Evolutionary conservation across 1,284 basidiomycete genomes (phyloP), one percentile per base, ranked within the genome.

Genomic region (Gymnopus androsaceus): DNA sequence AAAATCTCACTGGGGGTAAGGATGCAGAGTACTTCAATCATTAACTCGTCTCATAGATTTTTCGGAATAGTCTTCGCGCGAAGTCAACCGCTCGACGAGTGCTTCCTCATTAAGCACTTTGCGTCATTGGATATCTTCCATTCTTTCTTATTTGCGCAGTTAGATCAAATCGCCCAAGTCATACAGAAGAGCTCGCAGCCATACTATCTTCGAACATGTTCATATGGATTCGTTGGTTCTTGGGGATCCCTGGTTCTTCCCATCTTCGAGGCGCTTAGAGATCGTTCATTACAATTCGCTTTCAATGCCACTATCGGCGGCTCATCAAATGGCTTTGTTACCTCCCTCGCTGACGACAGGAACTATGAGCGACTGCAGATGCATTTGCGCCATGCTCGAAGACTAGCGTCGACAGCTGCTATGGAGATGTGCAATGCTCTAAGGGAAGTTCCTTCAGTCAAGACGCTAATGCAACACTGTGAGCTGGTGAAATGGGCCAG

Each of bases 1-100:
- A 56, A 19, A 50, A 45, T 51, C 25, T 56, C 4, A 51, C 31
- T 23, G 54, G 54, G 50, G 38, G 54, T 50, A n/a, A 44, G 47
- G 23, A 31, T 50, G 25, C 15, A n/a, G 30, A 9, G 12, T n/a
- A 7, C 17, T 25, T 8, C 45, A 15, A 9, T n/a, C 36, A 19
- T 8, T 8, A 19, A 17, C 11, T 27, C 15, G 9, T 17, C 33
- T 15, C 8, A 28, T 38, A 25, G 9, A 25, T 21, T 17, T 12
- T 4, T 37, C 4, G n/a, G 23, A 28, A 14, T 25, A 56, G 54
- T 48, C 15, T 56, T 33, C 23, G 48, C 54, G 17, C 47, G 48
- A n/a, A 31, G 48, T 11, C 38, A 51, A 25, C 47, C 48, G 6
- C 46, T 56, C 23, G 40, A 56, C 31, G 37, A 51, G 21, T 7